Evolutionary conservation across 257 asterid genomes (phyloP).

Genomic region (Petrea volubilis): DNA sequence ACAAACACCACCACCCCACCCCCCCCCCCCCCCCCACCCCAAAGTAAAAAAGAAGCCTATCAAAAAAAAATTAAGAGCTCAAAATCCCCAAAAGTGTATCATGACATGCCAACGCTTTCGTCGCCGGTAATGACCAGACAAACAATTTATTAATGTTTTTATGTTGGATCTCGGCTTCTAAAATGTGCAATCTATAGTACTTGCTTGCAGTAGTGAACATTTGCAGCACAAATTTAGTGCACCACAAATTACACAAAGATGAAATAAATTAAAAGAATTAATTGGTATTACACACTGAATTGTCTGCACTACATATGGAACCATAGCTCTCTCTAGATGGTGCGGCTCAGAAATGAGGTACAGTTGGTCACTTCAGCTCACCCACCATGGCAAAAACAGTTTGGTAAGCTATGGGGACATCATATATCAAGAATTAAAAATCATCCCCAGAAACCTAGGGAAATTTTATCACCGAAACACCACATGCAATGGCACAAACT

Average conservation of each 20-base stretch:
- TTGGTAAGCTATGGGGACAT: constrained; percentile 5
- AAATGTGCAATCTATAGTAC: too few species aligned
- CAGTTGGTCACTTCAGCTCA: background rate
- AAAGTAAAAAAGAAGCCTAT: background rate
- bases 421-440: constrained; percentile 6
- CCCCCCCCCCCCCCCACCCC: too few species aligned
- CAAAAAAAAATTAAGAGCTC: background rate
- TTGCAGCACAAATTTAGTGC: background rate
- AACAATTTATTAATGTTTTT: too few species aligned
- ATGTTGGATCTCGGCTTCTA: too few species aligned
- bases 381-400: background rate
- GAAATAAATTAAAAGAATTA: background rate
- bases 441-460: background rate
- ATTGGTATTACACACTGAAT: too few species aligned
- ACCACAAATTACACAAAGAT: background rate
- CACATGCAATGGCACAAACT: background rate
- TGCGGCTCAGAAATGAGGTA: background rate
- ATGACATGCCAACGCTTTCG: background rate
- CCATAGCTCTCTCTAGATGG: constrained; percentile 1
- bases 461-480: background rate
- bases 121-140: background rate
- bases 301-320: constrained; percentile 1
- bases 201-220: background rate
- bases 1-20: too few species aligned
- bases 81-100: background rate